Evolutionary conservation across 495 filamentous ascomycete species (phyloP).

Genomic region (Tuber melanosporum): DNA sequence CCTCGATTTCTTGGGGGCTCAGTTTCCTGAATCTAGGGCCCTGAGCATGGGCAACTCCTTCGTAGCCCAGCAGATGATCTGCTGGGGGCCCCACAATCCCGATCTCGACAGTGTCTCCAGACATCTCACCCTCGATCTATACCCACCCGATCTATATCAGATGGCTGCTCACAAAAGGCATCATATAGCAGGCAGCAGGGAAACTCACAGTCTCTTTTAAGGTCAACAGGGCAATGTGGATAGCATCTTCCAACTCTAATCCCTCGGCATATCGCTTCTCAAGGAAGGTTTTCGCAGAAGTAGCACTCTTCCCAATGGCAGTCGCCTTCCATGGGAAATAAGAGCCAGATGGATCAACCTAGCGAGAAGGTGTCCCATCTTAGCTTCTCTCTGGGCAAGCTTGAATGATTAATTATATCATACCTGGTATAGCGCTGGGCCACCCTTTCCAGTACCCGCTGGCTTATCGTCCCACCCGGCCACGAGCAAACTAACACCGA

Average conservation of each 20-base stretch:
- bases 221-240: conserved; percentile 95
- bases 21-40: conserved; percentile 94
- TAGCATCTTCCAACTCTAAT: conserved; percentile 93
- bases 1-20: conserved; percentile 95
- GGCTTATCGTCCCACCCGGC: conserved; percentile 99
- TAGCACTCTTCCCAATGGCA: conserved; percentile 96
- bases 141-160: background rate
- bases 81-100: conserved; percentile 94
- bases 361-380: background rate
- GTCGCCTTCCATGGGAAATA: conserved; percentile 99
- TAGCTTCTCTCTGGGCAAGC: background rate
- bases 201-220: conserved; percentile 73
- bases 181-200: background rate
- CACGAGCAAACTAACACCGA: conserved; percentile 89
- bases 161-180: background rate
- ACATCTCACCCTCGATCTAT: conserved; percentile 94
- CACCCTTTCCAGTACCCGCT: conserved; percentile 89
- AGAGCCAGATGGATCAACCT: conserved; percentile 86
- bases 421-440: conserved; percentile 87
- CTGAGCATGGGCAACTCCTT: conserved; percentile 81
- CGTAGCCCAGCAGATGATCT: conserved; percentile 81
- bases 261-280: conserved; percentile 98
- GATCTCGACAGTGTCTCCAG: conserved; percentile 97
- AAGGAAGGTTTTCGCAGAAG: conserved; percentile 94
- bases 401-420: background rate